Percentiles rank a stretch among this genome's conserved stretches.
These are phyloP conservation scores for Orbilia brochopaga DNA, from an alignment of 2,329 filamentous ascomycete genomes.

Conservation along the genomic window DNA sequence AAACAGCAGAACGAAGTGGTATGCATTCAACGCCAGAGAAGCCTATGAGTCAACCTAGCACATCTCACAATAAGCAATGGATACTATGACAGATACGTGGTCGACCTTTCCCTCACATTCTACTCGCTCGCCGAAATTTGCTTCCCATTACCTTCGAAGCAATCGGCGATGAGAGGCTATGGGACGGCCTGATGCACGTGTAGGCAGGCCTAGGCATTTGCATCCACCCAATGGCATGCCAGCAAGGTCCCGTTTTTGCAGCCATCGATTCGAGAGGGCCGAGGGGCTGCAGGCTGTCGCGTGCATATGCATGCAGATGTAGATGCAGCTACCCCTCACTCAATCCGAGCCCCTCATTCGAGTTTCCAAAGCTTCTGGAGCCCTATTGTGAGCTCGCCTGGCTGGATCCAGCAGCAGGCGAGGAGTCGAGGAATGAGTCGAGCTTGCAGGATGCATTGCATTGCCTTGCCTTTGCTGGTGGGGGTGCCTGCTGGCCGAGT, in stretches of 20 bases:
- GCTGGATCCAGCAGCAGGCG: not conserved
- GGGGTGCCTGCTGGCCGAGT: not conserved
- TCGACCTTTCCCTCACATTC: too few species aligned
- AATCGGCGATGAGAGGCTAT: too few species aligned
- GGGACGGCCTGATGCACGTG: constrained; percentile 1
- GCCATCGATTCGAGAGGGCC: not conserved
- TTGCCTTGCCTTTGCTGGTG: constrained; percentile 22
- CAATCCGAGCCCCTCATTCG: too few species aligned
- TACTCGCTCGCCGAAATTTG: too few species aligned
- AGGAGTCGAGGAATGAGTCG: constrained; percentile 42
- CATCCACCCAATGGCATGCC: not conserved
- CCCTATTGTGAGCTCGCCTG: constrained; percentile 9
- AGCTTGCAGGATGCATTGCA: constrained; percentile 31
- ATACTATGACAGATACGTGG: too few species aligned
- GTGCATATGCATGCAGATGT: not conserved
- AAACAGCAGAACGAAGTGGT: too few species aligned
- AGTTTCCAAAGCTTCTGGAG: too few species aligned
- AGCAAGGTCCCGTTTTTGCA: not conserved
- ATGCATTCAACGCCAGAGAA: too few species aligned
- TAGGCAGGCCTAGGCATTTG: not conserved
- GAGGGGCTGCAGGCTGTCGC: not conserved
- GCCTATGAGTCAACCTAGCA: too few species aligned
- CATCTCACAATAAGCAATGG: too few species aligned
- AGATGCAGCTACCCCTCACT: constrained; percentile 4
- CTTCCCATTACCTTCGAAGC: too few species aligned